Evolutionary conservation across 2,329 filamentous ascomycete genomes (phyloP).

Genomic region (Aspergillus udagawae): DNA sequence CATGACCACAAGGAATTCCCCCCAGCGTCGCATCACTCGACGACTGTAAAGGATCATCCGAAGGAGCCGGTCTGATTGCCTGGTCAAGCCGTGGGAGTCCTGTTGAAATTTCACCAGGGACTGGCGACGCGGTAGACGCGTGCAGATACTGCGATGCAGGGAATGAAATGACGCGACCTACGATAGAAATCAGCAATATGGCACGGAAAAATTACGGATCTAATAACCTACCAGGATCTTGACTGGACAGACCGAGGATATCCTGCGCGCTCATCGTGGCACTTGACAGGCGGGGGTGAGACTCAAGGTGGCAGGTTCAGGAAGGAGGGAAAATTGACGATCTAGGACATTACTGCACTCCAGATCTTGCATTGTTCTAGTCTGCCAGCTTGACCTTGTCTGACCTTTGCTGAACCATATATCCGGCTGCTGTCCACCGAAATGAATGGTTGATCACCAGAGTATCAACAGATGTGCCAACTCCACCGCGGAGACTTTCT

Average conservation of each 20-base stretch:
- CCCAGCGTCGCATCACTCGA: slow-evolving; percentile 26
- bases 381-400: background rate
- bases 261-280: slow-evolving; percentile 26
- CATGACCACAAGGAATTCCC: slow-evolving; percentile 69
- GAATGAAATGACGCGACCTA: slow-evolving; percentile 31
- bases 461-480: background rate
- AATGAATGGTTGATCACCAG: background rate
- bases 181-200: slow-evolving; percentile 1
- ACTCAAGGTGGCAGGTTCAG: background rate
- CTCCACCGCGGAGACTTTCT: background rate
- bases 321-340: background rate
- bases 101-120: slow-evolving; percentile 31
- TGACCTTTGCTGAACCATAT: background rate
- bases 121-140: slow-evolving; percentile 18
- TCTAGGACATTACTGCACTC: background rate
- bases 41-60: slow-evolving; percentile 13
- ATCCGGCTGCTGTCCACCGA: background rate
- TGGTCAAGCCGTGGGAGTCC: slow-evolving; percentile 48
- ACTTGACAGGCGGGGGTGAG: background rate
- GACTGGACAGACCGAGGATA: slow-evolving; percentile 27
- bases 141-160: slow-evolving; percentile 36
- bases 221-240: slow-evolving; percentile 25
- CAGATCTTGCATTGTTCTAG: background rate
- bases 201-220: background rate
- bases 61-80: slow-evolving; percentile 14